Base-by-base conservation (phyloP, 2,329 filamentous ascomycete genomes). In the Cryphonectria radicalis region DNA sequence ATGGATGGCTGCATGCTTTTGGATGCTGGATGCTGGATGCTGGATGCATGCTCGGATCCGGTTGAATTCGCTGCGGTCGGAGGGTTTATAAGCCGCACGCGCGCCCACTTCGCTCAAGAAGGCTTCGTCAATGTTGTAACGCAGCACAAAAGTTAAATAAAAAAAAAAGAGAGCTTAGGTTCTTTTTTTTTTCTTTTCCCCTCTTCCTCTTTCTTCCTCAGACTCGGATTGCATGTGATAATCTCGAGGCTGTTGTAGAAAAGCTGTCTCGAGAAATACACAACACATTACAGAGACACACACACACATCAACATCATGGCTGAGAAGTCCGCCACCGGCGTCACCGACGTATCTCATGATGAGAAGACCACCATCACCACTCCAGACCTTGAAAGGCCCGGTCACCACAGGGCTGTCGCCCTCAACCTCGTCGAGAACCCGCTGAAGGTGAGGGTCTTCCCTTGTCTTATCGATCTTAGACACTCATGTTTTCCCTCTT, bases 391-490 rank as follows among this genome's bases (percentile, higher is more conserved):
- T 25, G 72, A 74, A 64, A n/a, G 25, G 14, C 55, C 63, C 28
- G 71, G 73, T 6, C 75, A 74, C 8, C 76, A 75, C 57, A 65
- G 74, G 63, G 76, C 79, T 4, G 72, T 72, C 28, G 79, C 78
- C 19, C 68, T 77, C 67, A 80, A 80, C 74, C 76, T 80, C 42
- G 75, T 80, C 43, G 72, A 80, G 65, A 80, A 80, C 53, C 79
- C 79, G 8, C 74, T 80, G 50, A 76, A 75, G 75, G 79, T 79
- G 53, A 67, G 77, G 2, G 28, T 28, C 82, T 10, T 79, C 19
- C 19, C 35, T 40, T n/a, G 35, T 43, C 22, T 11, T 25, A 5
- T 46, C 37, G 6, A 8, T 22, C 19, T 19, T n/a, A n/a, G 46
- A n/a, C 19, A 50, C 46, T 50, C 2, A 28, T 28, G 28, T 2